phyloP scores from a whole-genome alignment of 2,329 filamentous ascomycete genomes.

The Penicillium sp. region DNA sequence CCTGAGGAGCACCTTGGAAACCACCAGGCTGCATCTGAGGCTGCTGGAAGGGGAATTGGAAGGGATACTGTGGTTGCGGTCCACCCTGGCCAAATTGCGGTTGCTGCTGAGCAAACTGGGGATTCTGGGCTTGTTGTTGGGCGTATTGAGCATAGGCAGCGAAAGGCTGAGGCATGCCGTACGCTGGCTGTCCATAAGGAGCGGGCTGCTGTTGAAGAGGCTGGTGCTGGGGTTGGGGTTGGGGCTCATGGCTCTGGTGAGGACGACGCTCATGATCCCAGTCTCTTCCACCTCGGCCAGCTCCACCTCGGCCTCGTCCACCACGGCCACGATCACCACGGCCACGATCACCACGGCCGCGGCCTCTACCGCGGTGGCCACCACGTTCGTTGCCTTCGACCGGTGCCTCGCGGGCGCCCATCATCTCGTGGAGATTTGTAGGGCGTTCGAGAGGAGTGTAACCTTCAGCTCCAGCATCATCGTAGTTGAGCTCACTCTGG shows the following conservation, averaged over 20 bases:
- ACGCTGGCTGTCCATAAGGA: slow-evolving; percentile 25
- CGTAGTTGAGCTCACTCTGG: slow-evolving; percentile 61
- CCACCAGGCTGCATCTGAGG: slow-evolving; percentile 47
- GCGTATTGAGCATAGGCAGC: slow-evolving; percentile 26
- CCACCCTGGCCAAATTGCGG: slow-evolving; percentile 28
- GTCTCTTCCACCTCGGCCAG: slow-evolving; percentile 33
- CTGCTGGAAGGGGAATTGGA: slow-evolving; percentile 44
- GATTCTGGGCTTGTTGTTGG: slow-evolving; percentile 28
- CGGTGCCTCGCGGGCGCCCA: slow-evolving; percentile 43
- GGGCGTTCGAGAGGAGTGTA: slow-evolving; percentile 73
- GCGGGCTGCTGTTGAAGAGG: slow-evolving; percentile 24
- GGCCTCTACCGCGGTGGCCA: slow-evolving; percentile 50
- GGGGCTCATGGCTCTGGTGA: slow-evolving; percentile 26
- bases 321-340: slow-evolving; percentile 43
- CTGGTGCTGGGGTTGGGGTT: slow-evolving; percentile 22
- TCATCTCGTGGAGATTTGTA: slow-evolving; percentile 58
- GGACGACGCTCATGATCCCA: slow-evolving; percentile 31
- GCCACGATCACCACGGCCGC: slow-evolving; percentile 48
- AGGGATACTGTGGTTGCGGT: slow-evolving; percentile 34
- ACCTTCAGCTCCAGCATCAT: slow-evolving; percentile 58
- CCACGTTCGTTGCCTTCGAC: slow-evolving; percentile 38
- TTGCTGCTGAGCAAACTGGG: slow-evolving; percentile 36
- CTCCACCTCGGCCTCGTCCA: slow-evolving; percentile 36
- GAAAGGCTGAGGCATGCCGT: slow-evolving; percentile 31
- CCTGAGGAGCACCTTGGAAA: slow-evolving; percentile 39